Evolutionary conservation across 2,329 filamentous ascomycete genomes (phyloP).

Genomic region (Aspergillus proliferans): DNA sequence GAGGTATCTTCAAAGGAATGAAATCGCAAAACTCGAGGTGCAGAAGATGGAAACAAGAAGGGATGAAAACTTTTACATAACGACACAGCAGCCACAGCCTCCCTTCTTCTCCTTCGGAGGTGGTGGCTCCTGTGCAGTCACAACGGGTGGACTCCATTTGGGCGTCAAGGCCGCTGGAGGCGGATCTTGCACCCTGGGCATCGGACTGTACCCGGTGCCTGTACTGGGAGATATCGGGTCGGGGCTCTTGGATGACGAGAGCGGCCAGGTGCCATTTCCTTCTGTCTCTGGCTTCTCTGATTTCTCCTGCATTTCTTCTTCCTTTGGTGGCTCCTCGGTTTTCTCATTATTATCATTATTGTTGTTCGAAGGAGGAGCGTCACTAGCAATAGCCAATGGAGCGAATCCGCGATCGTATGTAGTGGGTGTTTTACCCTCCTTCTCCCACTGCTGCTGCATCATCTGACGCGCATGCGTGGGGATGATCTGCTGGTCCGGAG

Average conservation of each 20-base stretch:
- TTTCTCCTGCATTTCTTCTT: conserved; percentile 7
- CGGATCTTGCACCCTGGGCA: conserved; percentile 41
- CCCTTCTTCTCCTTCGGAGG: conserved; percentile 37
- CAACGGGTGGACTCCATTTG: conserved; percentile 40
- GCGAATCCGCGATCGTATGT: conserved; percentile 84
- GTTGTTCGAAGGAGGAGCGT: conserved; percentile 23
- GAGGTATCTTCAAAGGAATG: neutral
- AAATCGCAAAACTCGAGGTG: neutral
- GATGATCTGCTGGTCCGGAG: conserved; percentile 90
- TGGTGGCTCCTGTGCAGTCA: conserved; percentile 49
- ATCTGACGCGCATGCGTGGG: conserved; percentile 87
- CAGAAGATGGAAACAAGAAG: conserved; percentile 6
- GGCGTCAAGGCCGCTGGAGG: conserved; percentile 29
- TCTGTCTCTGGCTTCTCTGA: conserved; percentile 1
- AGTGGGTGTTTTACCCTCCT: conserved; percentile 77
- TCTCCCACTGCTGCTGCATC: conserved; percentile 93
- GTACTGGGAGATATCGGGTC: conserved; percentile 33
- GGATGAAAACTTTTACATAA: conserved; percentile 54
- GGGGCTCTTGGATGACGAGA: conserved; percentile 24
- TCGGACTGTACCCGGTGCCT: conserved; percentile 45
- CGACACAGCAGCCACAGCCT: conserved; percentile 64
- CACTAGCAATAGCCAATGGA: conserved; percentile 55
- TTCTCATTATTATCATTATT: conserved; percentile 9
- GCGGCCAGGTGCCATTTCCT: conserved; percentile 9
- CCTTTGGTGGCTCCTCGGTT: conserved; percentile 4